Base-by-base conservation (phyloP, 1,284 basidiomycete genomes). In the Peniophora sp. region DNA sequence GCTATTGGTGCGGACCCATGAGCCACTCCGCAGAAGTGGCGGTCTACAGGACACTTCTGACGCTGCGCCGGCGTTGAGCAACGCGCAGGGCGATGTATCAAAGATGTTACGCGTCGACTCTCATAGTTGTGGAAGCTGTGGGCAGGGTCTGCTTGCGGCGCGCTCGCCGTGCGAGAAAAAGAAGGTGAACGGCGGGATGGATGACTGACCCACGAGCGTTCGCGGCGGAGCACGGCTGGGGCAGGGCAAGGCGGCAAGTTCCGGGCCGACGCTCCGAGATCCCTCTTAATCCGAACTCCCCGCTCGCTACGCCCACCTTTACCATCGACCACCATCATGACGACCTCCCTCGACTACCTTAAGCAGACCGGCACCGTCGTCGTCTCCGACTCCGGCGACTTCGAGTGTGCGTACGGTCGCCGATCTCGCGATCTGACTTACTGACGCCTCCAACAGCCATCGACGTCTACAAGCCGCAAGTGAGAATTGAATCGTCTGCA, bases 361-460 rank as follows among this genome's bases (percentile, higher is more conserved):
- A 94, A 94, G 65, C 78, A 87, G 60, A 86, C 88, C 61, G 95
- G 93, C 64, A 97, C 94, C 65, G 81, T 89, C 66, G 92, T 97
- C 71, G 93, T 96, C 64, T 93, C 92, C 51, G 92, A 95, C 78
- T 93, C 90, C 55, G 92, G 91, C 53, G 86, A 90, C 71, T 90
- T 88, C 59, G 85, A 86, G 67, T 75, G 88, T 89, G 62, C 66
- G 86, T 69, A 5, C 37, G 5, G 39, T 8, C 27, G 27, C 12
- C 27, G 27, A 32, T 32, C 27, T 32, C 12, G 27, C 27, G 27
- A 32, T 22, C 51, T 50, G 18, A 34, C 24, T 35, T 34, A 47
- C 50, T 52, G 35, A 36, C 27, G 49, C 34, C 49, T 12, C 18
- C 42, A 48, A 47, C 64, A 90, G 88, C 80, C 55, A 94, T 94